phyloP scores from a whole-genome alignment of 495 filamentous ascomycete genomes.

The Aspergillus homomorphus region DNA sequence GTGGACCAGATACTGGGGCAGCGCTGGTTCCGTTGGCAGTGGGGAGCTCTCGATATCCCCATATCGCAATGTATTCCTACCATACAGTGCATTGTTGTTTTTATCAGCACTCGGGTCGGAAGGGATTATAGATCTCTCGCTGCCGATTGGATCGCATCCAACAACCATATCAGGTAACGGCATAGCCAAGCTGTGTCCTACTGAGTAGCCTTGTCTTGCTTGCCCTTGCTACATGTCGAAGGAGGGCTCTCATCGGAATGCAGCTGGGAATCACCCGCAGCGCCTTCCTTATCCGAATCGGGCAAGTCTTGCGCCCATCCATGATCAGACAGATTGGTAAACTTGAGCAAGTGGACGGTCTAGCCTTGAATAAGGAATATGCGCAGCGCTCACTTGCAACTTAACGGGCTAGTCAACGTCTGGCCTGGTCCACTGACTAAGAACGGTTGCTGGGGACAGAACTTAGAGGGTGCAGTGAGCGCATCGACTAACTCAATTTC shows the following conservation, averaged over 20 bases:
- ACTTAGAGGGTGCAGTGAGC: background rate
- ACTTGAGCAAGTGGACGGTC: background rate
- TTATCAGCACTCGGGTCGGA: background rate
- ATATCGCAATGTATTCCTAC: background rate
- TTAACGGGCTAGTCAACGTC: background rate
- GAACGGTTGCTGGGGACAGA: background rate
- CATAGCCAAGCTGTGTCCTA: background rate
- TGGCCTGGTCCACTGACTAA: conserved; percentile 19
- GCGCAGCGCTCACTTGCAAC: background rate
- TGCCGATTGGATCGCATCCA: background rate
- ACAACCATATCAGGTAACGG: background rate
- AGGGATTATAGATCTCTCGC: no score
- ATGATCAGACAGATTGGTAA: background rate
- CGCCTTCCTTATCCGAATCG: background rate
- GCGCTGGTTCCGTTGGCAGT: background rate
- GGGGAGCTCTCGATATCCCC: background rate
- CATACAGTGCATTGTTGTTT: background rate
- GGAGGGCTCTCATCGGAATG: background rate
- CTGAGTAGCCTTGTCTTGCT: background rate
- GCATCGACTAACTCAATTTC: background rate
- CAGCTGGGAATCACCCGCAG: background rate
- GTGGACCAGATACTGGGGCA: background rate
- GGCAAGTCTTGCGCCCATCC: background rate
- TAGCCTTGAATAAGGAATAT: conserved; percentile 1
- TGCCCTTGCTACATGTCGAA: background rate